Base-by-base conservation (phyloP, 305 asterid species). In the Fraxinus nigra region DNA sequence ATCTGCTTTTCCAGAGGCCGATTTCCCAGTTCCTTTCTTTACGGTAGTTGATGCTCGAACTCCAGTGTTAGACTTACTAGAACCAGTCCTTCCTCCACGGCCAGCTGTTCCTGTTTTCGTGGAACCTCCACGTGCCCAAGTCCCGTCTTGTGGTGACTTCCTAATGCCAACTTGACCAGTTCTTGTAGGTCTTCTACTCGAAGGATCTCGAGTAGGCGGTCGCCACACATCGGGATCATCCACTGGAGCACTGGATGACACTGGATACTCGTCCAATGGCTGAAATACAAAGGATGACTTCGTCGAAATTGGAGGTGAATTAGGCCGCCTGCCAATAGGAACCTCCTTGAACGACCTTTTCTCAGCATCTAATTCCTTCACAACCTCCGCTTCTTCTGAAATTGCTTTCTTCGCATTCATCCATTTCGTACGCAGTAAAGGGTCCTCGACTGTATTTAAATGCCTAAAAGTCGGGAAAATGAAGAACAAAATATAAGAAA, bases 191-290 rank as follows among this genome's bases (percentile, higher is more conserved):
- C 97, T 90, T 88, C 99, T 88, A 65, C 88, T 88, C 1, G 93
- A 33, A 37, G 92, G 65, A 79, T 94, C 99, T 76, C 98, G 93
- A 85, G 87, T 92, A 56, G 98, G 99, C 11, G 97, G 98, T 85
- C 97, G 89, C 98, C 98, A 95, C 82, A 94, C 98, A 87, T 95
- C 98, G 75, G 98, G 98, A 87, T 96, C 99, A 40, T 94, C 97
- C 93, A 92, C 85, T 14, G 95, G 81, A 69, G 88, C 92, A 85
- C 93, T 91, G 7, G 98, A 91, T 10, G 99, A 91, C 35, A 97
- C 85, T 6, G 98, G 98, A 78, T 93, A 95, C 79, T 95, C 98
- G 82, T 95, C 98, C 89, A 90, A 81, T 7, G 98, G 98, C 84
- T 94, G 98, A 86, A 96, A 96, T 67, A 94, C 97, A 81, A 94